A percentile compares a stretch with the other conserved stretches of the same genome.
These are phyloP conservation scores for Batrachochytrium dendrobatidis DNA, from an alignment of 371 early-diverging fungal species.

Conservation along the genomic window DNA sequence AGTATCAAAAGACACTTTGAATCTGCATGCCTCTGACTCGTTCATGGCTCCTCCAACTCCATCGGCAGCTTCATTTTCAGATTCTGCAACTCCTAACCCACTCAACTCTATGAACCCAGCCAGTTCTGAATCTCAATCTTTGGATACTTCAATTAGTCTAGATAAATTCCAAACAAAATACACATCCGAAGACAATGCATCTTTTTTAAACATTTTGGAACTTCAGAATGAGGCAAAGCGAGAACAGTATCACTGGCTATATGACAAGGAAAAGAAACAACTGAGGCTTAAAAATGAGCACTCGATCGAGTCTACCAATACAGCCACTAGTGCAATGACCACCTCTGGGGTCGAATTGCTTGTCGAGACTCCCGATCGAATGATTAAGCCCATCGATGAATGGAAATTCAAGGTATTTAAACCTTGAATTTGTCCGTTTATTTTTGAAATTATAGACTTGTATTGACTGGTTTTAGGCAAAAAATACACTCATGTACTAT, in stretches of 20 bases:
- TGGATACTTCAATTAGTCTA: constrained; percentile 22
- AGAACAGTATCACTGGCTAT: constrained; percentile 63
- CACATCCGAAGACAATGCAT: constrained; percentile 81
- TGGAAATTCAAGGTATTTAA: constrained; percentile 50
- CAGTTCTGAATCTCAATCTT: neutral
- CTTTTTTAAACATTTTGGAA: constrained; percentile 61
- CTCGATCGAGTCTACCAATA: too few relatives aligned
- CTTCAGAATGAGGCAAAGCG: constrained; percentile 50
- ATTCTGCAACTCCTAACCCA: too few relatives aligned
- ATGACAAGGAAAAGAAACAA: constrained; percentile 50
- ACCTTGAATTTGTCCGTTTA: too few relatives aligned
- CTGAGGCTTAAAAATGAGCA: constrained; percentile 13
- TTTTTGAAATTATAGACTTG: too few relatives aligned
- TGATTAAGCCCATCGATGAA: constrained; percentile 30
- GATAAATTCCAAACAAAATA: constrained; percentile 70
- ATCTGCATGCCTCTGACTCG: too few relatives aligned
- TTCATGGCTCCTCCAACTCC: too few relatives aligned
- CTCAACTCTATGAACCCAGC: neutral
- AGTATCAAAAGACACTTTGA: too few relatives aligned
- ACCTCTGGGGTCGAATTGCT: constrained; percentile 1
- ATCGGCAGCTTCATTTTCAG: too few relatives aligned
- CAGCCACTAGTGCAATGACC: neutral
- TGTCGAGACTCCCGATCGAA: constrained; percentile 1
- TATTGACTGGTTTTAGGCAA: too few relatives aligned
- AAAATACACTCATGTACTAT: constrained; percentile 59